Percentiles rank a stretch among this genome's conserved stretches.
phyloP scores from a whole-genome alignment of 495 filamentous ascomycete species.

The Lentithecium fluviatile region DNA sequence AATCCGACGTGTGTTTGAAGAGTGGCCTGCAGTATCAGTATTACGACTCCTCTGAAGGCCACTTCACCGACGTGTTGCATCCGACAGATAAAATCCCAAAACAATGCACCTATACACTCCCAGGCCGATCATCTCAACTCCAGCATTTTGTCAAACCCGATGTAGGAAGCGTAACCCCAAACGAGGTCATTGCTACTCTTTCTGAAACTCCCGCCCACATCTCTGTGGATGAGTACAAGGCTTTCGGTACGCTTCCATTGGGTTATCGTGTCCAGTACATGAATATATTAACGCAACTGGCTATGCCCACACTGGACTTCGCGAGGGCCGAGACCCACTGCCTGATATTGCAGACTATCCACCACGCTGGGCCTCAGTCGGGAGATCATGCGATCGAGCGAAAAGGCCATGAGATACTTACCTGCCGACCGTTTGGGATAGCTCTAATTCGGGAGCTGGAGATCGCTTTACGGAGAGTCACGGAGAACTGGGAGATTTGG shows the following conservation, averaged over 20 bases:
- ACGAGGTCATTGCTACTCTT: constrained; percentile 33
- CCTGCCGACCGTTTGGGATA: constrained; percentile 5
- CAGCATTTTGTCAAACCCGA: constrained; percentile 24
- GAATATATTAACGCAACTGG: constrained; percentile 33
- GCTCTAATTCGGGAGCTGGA: constrained; percentile 11
- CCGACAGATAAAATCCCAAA: constrained; percentile 2
- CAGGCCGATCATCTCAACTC: constrained; percentile 2
- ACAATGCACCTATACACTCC: constrained; percentile 30
- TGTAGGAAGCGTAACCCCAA: constrained; percentile 15
- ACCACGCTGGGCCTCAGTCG: constrained; percentile 24
- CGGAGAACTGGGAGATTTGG: constrained; percentile 34
- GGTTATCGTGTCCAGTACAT: constrained; percentile 35
- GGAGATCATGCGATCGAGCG: not conserved
- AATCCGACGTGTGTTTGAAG: constrained; percentile 22
- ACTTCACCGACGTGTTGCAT: not conserved
- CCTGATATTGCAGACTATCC: constrained; percentile 33
- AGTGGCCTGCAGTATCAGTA: constrained; percentile 30
- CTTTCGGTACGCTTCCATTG: constrained; percentile 28
- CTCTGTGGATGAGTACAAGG: constrained; percentile 32
- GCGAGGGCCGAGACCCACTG: constrained; percentile 28
- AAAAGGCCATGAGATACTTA: constrained; percentile 12
- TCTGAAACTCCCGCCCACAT: constrained; percentile 30
- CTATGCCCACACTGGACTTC: constrained; percentile 22
- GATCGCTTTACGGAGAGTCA: constrained; percentile 7
- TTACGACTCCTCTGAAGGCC: constrained; percentile 14